Evolutionary conservation across 2,329 filamentous ascomycete species (phyloP), one percentile per base, ranked within the genome.

Genomic region (Coniochaeta sp.): DNA sequence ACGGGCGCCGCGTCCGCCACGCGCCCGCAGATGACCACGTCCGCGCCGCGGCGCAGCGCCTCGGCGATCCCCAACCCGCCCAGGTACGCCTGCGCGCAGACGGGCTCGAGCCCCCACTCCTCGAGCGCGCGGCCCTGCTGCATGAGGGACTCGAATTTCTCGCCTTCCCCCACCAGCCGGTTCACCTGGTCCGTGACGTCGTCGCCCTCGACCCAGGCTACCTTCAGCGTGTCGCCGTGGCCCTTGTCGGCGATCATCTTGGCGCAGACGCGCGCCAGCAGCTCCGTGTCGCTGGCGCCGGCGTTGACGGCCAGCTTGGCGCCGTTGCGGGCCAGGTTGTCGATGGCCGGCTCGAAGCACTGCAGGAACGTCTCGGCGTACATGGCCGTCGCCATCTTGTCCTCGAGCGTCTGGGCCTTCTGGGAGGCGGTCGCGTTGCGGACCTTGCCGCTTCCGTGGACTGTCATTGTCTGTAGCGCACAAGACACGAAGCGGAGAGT

Each of bases 1-100:
- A 79, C 76, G 0, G 75, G 75, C n/a, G 70, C 72, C 1, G 75
- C 75, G 62, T 76, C 74, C 0, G 73, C 69, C 1, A 74, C 73
- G 28, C 74, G 69, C 6, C 73, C 74, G 59, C 73, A 75, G 34
- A 75, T 70, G 32, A 75, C 68, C 30, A 76, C 73, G 62, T 75
- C 70, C 12, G 72, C 73, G 1, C 73, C 73, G 17, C 62, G 59
- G 28, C 63, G 59, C 17, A 75, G 64, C 7, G 68, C 74, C 57
- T 69, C 69, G 7, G 71, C 69, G 36, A 77, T 76, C 9, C 70
- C 73, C 36, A 70, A 62, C 1, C 76, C 76, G 5, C 79, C 79
- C 1, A 80, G 72, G 62, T 81, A 81, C 24, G 24, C 22, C 61
- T 66, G 63, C 10, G 63, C 63, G 42, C 58, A 60, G 19, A 65